Evolutionary conservation across 176 grass and related monocot genomes (phyloP), one percentile per base, ranked within the genome.

Genomic region (Oryza longistaminata): DNA sequence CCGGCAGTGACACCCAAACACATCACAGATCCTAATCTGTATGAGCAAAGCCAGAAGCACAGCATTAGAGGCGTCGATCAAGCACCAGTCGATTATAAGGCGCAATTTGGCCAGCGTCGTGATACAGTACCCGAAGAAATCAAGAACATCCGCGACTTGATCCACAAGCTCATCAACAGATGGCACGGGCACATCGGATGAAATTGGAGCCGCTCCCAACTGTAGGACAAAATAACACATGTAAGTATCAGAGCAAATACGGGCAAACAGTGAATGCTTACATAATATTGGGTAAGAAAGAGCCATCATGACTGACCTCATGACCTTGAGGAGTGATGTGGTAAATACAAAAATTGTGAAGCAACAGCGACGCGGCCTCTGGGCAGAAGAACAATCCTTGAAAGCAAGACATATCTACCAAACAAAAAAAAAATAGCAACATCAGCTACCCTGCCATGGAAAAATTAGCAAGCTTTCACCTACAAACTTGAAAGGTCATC

Each of bases 301-400:
- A 67, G 77, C 37, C 44, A 88, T 77, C 88, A 83, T 90, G 78
- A 77, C 79, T 69, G 77, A 98, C 96, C 96, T 98, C 96, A 74
- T 98, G 96, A 37, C 96, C 96, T 77, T 89, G 96, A 86, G 96
- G 96, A 45, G 89, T 98, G 40, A 98, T 93, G 62, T 98, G 96
- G 60, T 98, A 98, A 52, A 98, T 87, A 64, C 96, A 98, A 61
- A 95, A 98, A 45, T 95, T 98, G 81, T 95, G 91, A 85, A 98
- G 93, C 45, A 95, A 90, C 82, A 98, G 83, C 61, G 96, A 93
- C 65, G 81, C 81, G 15, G 93, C 93, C 87, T 98, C 96, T 19
- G 96, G 93, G 42, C 96, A 98, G 88, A 98, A 98, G 45, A 98
- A 90, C 87, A 98, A 93, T 90, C 96, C 96, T 93, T 98, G 93